Evolutionary conservation across 129 eudicot species (phyloP).

Genomic region (Chrysanthemum makinoi): DNA sequence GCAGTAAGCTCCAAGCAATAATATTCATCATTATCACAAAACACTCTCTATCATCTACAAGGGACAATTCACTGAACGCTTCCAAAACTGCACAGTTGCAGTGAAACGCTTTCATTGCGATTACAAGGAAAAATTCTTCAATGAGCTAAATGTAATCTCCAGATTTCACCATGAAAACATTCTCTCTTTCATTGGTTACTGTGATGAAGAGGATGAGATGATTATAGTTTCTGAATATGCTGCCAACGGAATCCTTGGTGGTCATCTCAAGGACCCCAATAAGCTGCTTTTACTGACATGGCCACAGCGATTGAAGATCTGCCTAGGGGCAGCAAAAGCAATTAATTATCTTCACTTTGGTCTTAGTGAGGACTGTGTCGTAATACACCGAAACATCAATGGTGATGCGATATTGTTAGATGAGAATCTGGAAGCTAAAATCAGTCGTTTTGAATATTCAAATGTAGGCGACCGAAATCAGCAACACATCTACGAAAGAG

Average conservation of each 20-base stretch:
- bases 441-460: background rate
- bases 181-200: background rate
- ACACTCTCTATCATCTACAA: too few species aligned
- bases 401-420: background rate
- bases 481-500: background rate
- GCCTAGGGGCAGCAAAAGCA: too few species aligned
- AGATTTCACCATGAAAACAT: background rate
- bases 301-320: background rate
- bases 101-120: background rate
- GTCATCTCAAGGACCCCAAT: background rate
- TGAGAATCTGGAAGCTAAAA: background rate
- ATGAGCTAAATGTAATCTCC: background rate
- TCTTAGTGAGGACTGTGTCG: background rate
- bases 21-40: too few species aligned
- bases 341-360: background rate
- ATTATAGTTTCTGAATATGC: background rate
- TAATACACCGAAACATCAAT: background rate
- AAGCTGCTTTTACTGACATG: background rate
- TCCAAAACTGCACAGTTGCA: background rate
- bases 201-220: background rate
- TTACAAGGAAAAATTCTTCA: too few species aligned
- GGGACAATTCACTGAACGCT: background rate
- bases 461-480: background rate
- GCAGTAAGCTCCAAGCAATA: too few species aligned
- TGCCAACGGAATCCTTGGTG: background rate